A percentile compares a stretch with the other conserved stretches of the same genome.
These are phyloP conservation scores for Acanthamoeba sp. DNA, from an alignment of 208 protist genomes.

Conservation along the genomic window DNA sequence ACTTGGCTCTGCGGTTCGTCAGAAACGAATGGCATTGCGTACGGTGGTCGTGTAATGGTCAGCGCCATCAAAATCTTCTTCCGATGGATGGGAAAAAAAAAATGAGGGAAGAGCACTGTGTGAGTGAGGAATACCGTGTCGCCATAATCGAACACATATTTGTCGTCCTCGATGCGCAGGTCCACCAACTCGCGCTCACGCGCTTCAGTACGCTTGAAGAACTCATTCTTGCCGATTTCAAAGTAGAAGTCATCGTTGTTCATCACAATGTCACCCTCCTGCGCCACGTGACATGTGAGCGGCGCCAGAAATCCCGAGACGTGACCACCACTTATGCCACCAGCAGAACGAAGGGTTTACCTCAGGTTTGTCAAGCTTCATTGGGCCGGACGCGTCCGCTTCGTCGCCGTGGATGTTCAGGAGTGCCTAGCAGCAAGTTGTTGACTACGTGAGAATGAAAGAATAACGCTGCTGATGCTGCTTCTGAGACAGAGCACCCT, in stretches of 20 bases:
- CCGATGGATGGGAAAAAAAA: no score
- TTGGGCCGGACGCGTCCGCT: background rate
- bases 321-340: background rate
- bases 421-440: background rate
- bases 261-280: background rate
- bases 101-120: background rate
- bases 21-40: background rate
- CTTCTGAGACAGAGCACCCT: background rate
- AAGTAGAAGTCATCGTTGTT: constrained; percentile 28
- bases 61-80: background rate
- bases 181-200: background rate
- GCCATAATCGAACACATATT: constrained; percentile 35
- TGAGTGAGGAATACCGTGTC: background rate
- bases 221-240: background rate
- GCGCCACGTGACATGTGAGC: background rate
- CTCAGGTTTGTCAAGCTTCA: constrained; percentile 5
- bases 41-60: background rate
- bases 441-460: no score
- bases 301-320: no score
- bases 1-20: background rate
- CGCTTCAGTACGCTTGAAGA: background rate
- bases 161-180: constrained; percentile 23
- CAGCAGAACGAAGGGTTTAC: no score
- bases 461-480: no score
- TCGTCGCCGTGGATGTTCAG: constrained; percentile 16